Conservation (phyloP, 257 asterid species). For the Ophiorrhiza pumila region DNA sequence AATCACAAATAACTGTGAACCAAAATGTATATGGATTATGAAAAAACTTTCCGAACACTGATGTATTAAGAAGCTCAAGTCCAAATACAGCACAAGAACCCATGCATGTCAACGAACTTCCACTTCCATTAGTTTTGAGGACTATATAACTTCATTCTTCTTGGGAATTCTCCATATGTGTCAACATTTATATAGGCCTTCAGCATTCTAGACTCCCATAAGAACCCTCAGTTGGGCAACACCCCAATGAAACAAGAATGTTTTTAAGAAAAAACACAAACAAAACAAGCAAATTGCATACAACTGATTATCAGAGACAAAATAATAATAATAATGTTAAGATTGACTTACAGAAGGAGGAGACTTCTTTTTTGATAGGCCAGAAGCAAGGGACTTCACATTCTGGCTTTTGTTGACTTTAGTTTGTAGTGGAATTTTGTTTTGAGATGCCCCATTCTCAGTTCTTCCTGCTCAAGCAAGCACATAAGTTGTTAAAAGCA, state of each 20-base stretch:
- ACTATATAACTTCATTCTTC: neutral
- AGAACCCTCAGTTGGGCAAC: neutral
- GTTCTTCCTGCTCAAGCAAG: slow-evolving; percentile 7
- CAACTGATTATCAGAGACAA: neutral
- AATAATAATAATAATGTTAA: neutral
- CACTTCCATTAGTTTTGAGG: neutral
- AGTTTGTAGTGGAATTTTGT: neutral
- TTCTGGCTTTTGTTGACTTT: slow-evolving; percentile 13
- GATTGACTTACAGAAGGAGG: slow-evolving; percentile 19
- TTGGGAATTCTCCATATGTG: neutral
- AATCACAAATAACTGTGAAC: neutral
- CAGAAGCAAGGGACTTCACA: slow-evolving; percentile 10
- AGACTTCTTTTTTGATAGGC: neutral
- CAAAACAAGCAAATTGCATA: neutral
- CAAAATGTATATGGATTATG: neutral
- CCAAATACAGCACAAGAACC: neutral
- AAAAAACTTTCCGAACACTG: neutral
- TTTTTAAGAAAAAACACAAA: neutral
- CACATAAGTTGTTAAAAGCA: neutral
- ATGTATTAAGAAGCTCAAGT: neutral
- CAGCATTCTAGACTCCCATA: neutral
- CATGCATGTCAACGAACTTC: neutral
- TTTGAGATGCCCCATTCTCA: slow-evolving; percentile 16
- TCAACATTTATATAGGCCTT: neutral
- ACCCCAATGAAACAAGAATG: neutral